Evolutionary conservation across 106 monocot species (phyloP).

Genomic region (Apostasia ramifera): DNA sequence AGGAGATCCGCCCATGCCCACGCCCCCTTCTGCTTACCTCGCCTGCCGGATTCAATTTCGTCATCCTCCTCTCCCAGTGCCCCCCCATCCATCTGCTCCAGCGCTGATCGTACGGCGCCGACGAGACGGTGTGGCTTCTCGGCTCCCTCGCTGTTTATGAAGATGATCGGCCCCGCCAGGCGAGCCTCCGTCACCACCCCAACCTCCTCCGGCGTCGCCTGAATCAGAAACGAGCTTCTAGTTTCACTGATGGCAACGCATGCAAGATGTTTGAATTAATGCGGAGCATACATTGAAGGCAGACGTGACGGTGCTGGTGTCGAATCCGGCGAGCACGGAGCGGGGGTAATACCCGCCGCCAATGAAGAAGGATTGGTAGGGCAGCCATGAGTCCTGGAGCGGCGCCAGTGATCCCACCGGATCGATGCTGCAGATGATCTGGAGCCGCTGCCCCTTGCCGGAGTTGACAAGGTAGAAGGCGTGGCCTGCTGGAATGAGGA

Average conservation of each 20-base stretch:
- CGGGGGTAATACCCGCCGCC: conserved; percentile 49
- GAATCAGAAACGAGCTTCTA: background rate
- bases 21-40: background rate
- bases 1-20: conserved; percentile 49
- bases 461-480: conserved; percentile 83
- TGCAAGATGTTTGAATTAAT: background rate
- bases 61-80: background rate
- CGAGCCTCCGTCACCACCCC: conserved; percentile 15
- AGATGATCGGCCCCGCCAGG: conserved; percentile 49
- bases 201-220: conserved; percentile 54
- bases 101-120: background rate
- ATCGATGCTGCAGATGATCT: conserved; percentile 66
- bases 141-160: conserved; percentile 12
- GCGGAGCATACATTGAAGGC: conserved; percentile 65
- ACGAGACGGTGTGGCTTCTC: conserved; percentile 10
- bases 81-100: background rate
- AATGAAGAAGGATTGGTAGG: conserved; percentile 63
- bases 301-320: conserved; percentile 24
- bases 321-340: conserved; percentile 70
- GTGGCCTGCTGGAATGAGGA: conserved; percentile 61
- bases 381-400: background rate
- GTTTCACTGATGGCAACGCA: background rate
- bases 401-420: background rate
- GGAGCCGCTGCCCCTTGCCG: conserved; percentile 55
- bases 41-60: conserved; percentile 11